phyloP scores from a whole-genome alignment of 2,329 filamentous ascomycete genomes.

The Trichophyton equinum region DNA sequence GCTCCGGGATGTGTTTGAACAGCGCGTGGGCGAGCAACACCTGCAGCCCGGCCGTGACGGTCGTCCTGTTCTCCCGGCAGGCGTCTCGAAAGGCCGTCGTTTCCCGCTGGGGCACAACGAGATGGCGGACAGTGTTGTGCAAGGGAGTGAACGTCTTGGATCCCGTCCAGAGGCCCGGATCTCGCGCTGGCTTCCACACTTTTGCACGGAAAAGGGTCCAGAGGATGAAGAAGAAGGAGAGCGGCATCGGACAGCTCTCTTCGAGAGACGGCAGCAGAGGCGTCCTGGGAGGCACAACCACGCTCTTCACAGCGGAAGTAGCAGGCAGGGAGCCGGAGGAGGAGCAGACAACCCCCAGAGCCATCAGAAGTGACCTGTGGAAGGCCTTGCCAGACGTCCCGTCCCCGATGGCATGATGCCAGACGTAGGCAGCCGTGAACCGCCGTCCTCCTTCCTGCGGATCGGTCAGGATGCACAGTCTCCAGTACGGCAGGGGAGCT shows the following conservation, averaged over 20 bases:
- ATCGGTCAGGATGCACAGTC: slow-evolving; percentile 28
- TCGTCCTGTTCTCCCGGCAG: slow-evolving; percentile 26
- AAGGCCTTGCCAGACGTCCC: slow-evolving; percentile 36
- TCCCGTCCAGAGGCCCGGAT: background rate
- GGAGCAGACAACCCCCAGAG: slow-evolving; percentile 17
- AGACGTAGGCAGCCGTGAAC: slow-evolving; percentile 37
- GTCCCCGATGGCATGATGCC: slow-evolving; percentile 39
- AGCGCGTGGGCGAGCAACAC: slow-evolving; percentile 28
- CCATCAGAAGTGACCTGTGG: slow-evolving; percentile 31
- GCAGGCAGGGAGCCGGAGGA: background rate
- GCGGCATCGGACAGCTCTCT: slow-evolving; percentile 27
- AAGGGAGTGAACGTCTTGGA: background rate
- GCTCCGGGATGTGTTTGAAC: slow-evolving; percentile 21
- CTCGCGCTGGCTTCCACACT: slow-evolving; percentile 7
- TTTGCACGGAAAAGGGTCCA: slow-evolving; percentile 18
- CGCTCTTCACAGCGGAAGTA: slow-evolving; percentile 13
- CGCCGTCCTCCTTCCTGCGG: slow-evolving; percentile 12
- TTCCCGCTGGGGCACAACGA: background rate
- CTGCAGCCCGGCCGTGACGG: slow-evolving; percentile 32
- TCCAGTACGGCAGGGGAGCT: slow-evolving; percentile 32
- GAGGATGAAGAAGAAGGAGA: slow-evolving; percentile 27
- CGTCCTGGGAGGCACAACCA: slow-evolving; percentile 17
- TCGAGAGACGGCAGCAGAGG: slow-evolving; percentile 33
- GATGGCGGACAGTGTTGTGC: background rate
- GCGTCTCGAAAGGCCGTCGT: background rate